These are phyloP conservation scores for Bolboschoenoplectus hybrid DNA, from an alignment of 202 grass and related monocot species.

Conservation along the genomic window DNA sequence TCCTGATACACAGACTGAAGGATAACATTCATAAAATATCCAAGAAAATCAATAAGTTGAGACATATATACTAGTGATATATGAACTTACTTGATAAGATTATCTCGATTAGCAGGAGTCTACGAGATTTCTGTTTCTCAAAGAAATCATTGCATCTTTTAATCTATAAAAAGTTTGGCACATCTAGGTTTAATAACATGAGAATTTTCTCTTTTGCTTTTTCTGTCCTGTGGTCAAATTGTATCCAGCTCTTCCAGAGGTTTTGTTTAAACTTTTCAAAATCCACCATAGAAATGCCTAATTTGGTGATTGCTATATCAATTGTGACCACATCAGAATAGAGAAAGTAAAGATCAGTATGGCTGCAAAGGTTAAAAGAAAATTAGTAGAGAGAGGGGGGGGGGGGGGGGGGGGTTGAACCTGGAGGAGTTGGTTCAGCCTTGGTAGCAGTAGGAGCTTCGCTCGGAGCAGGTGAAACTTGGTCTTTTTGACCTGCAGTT, in stretches of 20 bases:
- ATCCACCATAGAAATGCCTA: neutral
- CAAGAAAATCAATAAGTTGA: neutral
- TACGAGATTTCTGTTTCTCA: conserved; percentile 6
- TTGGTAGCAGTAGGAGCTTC: neutral
- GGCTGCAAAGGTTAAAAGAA: neutral
- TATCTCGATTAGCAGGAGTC: neutral
- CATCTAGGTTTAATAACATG: neutral
- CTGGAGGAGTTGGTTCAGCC: neutral
- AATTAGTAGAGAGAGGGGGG: neutral
- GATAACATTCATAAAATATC: conserved; percentile 8
- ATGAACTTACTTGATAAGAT: neutral
- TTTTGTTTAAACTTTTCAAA: neutral
- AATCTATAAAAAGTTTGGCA: neutral
- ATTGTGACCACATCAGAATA: neutral
- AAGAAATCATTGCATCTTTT: neutral
- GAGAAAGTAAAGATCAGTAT: neutral
- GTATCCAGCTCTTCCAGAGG: neutral
- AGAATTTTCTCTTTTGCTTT: neutral
- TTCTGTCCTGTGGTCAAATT: neutral
- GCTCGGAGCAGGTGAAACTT: conserved; percentile 24
- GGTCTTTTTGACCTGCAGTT: neutral
- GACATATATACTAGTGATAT: neutral
- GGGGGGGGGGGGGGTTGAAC: neutral
- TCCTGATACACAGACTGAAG: neutral
- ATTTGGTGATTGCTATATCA: neutral